Conservation (phyloP, 2,329 filamentous ascomycete genomes). For the Aspergillus niger region DNA sequence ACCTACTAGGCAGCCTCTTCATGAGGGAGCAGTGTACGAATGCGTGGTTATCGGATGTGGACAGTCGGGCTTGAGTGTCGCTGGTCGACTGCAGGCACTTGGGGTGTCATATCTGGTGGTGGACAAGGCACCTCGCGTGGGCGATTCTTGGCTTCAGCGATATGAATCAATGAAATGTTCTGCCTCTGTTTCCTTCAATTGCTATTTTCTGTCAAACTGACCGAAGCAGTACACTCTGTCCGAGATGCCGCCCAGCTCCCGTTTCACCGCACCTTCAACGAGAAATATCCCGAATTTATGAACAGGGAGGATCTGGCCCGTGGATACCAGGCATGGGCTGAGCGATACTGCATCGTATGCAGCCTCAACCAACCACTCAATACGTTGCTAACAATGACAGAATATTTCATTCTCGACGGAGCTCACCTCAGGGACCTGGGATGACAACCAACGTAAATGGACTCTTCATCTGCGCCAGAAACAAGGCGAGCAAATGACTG, state of each 20-base stretch:
- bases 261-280: neutral
- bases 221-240: neutral
- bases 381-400: neutral
- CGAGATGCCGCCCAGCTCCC: neutral
- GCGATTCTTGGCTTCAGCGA: constrained; percentile 50
- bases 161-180: constrained; percentile 47
- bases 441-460: neutral
- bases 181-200: too few species aligned
- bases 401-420: neutral
- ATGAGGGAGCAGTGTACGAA: neutral
- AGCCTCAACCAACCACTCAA: neutral
- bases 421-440: neutral
- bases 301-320: neutral
- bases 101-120: constrained; percentile 48
- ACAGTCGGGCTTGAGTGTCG: constrained; percentile 48
- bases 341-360: neutral
- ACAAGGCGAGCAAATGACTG: neutral
- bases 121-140: constrained; percentile 45
- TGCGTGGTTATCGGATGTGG: constrained; percentile 43
- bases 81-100: constrained; percentile 48
- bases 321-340: neutral
- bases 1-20: neutral
- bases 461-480: neutral
- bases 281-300: neutral
- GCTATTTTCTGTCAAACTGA: neutral